Evolutionary conservation across 2,329 filamentous ascomycete species (phyloP).

Genomic region (Parastagonospora nodorum): DNA sequence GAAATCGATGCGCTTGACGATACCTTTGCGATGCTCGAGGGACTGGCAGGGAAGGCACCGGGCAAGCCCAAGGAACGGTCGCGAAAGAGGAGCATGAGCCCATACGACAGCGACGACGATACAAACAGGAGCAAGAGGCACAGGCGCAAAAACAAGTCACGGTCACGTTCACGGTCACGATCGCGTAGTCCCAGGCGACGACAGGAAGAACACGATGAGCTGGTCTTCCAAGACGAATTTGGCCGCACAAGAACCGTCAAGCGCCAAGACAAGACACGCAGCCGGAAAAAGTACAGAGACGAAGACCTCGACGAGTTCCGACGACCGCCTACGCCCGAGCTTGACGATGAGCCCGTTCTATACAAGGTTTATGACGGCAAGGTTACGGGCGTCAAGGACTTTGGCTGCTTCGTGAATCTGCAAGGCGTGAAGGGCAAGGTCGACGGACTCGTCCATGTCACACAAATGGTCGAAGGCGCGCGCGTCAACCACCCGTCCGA

Average conservation of each 20-base stretch:
- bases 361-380: slow-evolving; percentile 89
- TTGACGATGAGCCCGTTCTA: slow-evolving; percentile 80
- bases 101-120: slow-evolving; percentile 52
- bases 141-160: slow-evolving; percentile 55
- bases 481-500: slow-evolving; percentile 93
- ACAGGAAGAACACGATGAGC: slow-evolving; percentile 55
- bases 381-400: slow-evolving; percentile 92
- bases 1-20: slow-evolving; percentile 80
- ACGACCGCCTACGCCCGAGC: slow-evolving; percentile 69
- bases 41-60: slow-evolving; percentile 63
- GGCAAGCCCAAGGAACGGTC: slow-evolving; percentile 52
- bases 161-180: slow-evolving; percentile 58
- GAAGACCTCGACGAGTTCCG: slow-evolving; percentile 65
- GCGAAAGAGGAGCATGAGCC: slow-evolving; percentile 66
- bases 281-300: slow-evolving; percentile 41
- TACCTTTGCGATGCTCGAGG: slow-evolving; percentile 89
- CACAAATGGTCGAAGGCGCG: slow-evolving; percentile 80
- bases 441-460: slow-evolving; percentile 92
- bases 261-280: slow-evolving; percentile 50
- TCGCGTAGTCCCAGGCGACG: slow-evolving; percentile 56
- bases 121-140: slow-evolving; percentile 50
- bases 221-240: slow-evolving; percentile 65
- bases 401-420: slow-evolving; percentile 94
- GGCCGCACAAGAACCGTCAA: slow-evolving; percentile 52
- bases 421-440: slow-evolving; percentile 84